A percentile compares a stretch with the other conserved stretches of the same genome.
Evolutionary conservation across 2,329 filamentous ascomycete genomes (phyloP).

Genomic region (Chaetomium olivaceum): DNA sequence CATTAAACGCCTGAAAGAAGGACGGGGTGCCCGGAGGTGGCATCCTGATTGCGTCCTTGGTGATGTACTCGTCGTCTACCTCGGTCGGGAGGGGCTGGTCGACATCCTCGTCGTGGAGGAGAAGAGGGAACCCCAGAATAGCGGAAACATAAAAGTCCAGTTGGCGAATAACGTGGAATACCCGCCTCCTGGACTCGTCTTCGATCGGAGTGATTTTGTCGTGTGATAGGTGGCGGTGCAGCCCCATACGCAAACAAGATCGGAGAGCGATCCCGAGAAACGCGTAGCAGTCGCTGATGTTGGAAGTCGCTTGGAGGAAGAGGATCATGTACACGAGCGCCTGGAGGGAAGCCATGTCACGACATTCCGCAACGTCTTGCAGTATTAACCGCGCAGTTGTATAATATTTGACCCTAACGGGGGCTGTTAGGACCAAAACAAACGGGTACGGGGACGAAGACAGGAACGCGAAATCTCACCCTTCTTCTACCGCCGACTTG

Average conservation of each 20-base stretch:
- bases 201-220: constrained; percentile 64
- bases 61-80: constrained; percentile 68
- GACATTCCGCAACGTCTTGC: constrained; percentile 66
- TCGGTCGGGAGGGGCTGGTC: constrained; percentile 66
- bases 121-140: constrained; percentile 64
- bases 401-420: constrained; percentile 71
- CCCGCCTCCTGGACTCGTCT: constrained; percentile 61
- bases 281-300: constrained; percentile 76
- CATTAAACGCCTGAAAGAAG: constrained; percentile 65
- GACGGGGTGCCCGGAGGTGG: constrained; percentile 59
- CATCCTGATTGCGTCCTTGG: constrained; percentile 54
- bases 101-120: constrained; percentile 64
- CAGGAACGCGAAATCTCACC: constrained; percentile 43
- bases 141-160: constrained; percentile 72
- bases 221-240: constrained; percentile 71
- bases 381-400: constrained; percentile 66
- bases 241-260: constrained; percentile 72
- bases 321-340: constrained; percentile 77
- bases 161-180: constrained; percentile 69
- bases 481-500: constrained; percentile 55
- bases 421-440: constrained; percentile 10
- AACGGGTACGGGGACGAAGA: neutral
- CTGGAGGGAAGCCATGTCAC: constrained; percentile 73
- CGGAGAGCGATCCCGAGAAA: constrained; percentile 77
- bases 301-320: constrained; percentile 77